Percentiles rank a stretch among this genome's conserved stretches.
phyloP scores from a whole-genome alignment of 345 rosid genomes.

The Trapa bicornis region DNA sequence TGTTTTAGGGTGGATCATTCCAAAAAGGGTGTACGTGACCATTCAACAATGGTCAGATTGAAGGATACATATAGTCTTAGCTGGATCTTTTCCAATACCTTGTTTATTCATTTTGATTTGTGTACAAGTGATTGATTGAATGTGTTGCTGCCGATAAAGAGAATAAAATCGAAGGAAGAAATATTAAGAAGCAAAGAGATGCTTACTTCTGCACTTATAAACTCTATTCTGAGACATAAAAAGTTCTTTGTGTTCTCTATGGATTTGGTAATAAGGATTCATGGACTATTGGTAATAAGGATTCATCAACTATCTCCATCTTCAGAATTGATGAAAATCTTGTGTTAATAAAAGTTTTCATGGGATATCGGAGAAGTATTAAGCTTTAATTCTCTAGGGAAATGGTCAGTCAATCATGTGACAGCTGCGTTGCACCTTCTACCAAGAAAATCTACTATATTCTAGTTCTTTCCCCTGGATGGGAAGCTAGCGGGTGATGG shows the following conservation, averaged over 20 bases:
- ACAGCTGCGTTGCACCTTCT: constrained; percentile 23
- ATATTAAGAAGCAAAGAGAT: background rate
- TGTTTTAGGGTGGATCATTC: background rate
- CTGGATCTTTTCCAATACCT: background rate
- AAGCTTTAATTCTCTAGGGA: background rate
- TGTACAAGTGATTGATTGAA: background rate
- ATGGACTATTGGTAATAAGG: background rate
- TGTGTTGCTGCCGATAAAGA: background rate
- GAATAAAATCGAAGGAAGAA: background rate
- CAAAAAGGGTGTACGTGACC: background rate
- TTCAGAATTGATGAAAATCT: background rate
- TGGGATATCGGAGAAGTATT: constrained; percentile 6
- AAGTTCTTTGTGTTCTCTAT: background rate
- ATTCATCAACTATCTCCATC: background rate
- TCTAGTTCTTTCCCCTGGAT: constrained; percentile 33
- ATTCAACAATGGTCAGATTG: background rate
- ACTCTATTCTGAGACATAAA: background rate
- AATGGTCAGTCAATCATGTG: constrained; percentile 15
- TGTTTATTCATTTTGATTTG: background rate
- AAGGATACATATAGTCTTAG: background rate
- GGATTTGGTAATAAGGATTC: background rate
- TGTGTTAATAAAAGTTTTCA: constrained; percentile 7
- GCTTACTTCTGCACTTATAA: background rate
- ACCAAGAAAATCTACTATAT: constrained; percentile 21
- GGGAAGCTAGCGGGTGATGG: constrained; percentile 76